Conservation (phyloP, 495 filamentous ascomycete species). For the Podospora appendiculata region DNA sequence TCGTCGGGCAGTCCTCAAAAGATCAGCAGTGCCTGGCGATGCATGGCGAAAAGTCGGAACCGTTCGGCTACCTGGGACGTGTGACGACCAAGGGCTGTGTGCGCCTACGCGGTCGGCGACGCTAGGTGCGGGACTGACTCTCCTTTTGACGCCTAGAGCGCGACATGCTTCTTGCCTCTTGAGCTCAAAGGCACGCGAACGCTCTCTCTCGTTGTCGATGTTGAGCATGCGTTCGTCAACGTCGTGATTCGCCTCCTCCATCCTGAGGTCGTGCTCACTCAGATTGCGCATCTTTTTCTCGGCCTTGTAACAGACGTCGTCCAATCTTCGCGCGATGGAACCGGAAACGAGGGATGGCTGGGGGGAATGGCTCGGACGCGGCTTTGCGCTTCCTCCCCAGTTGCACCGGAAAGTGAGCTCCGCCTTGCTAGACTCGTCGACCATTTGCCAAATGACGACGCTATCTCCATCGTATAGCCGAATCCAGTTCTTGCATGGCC, state of each 20-base stretch:
- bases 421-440: conserved; percentile 18
- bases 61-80: conserved; percentile 6
- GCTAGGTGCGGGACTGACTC: conserved; percentile 13
- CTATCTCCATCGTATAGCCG: conserved; percentile 65
- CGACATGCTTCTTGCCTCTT: conserved; percentile 28
- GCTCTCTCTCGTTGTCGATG: conserved; percentile 32
- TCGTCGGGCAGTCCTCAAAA: conserved; percentile 15
- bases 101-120: not conserved
- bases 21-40: conserved; percentile 12
- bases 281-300: conserved; percentile 23
- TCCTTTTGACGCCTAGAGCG: conserved; percentile 14
- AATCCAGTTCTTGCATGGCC: conserved; percentile 51
- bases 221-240: conserved; percentile 21
- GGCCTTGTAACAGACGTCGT: conserved; percentile 15
- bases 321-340: conserved; percentile 16
- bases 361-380: conserved; percentile 13
- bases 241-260: conserved; percentile 31
- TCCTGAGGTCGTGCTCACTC: conserved; percentile 20
- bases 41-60: conserved; percentile 13
- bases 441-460: conserved; percentile 51
- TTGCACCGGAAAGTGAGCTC: conserved; percentile 36
- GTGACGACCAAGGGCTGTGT: conserved; percentile 1
- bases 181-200: conserved; percentile 31
- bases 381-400: conserved; percentile 37
- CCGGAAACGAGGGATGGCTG: conserved; percentile 8